phyloP scores from a whole-genome alignment of 2,329 filamentous ascomycete species.

The Fusarium poae region DNA sequence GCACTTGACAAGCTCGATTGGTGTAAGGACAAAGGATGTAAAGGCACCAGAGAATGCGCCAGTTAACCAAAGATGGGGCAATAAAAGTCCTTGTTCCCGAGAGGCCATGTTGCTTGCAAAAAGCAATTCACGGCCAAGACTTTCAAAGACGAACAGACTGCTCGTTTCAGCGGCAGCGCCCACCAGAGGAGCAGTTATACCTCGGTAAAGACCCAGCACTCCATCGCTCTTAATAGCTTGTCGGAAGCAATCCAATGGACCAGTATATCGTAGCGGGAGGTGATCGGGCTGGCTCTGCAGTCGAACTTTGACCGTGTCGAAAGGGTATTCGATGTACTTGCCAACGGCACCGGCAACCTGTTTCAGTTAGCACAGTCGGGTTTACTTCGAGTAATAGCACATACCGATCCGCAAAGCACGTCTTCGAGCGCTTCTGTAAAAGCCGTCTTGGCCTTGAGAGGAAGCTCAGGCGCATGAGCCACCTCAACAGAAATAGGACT shows the following conservation, averaged over 20 bases:
- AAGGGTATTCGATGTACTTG: conserved; percentile 98
- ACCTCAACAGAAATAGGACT: conserved; percentile 50
- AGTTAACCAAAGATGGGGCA: conserved; percentile 81
- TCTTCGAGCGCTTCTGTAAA: conserved; percentile 82
- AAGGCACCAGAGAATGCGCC: conserved; percentile 90
- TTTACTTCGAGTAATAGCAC: conserved; percentile 49
- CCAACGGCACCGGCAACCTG: conserved; percentile 87
- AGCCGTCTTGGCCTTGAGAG: conserved; percentile 56
- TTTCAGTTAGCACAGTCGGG: conserved; percentile 6
- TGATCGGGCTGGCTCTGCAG: conserved; percentile 94
- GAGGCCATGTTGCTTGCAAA: conserved; percentile 65
- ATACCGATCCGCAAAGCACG: conserved; percentile 86
- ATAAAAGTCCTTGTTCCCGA: conserved; percentile 72
- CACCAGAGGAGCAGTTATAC: conserved; percentile 89
- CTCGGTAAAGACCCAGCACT: conserved; percentile 86
- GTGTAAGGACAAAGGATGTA: conserved; percentile 91
- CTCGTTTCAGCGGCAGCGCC: conserved; percentile 94
- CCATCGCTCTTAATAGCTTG: conserved; percentile 86
- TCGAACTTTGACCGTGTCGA: conserved; percentile 97
- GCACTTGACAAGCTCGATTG: conserved; percentile 97
- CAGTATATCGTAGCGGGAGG: conserved; percentile 83
- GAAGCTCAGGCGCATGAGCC: conserved; percentile 45
- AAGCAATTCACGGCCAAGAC: conserved; percentile 75
- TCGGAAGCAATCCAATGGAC: conserved; percentile 92
- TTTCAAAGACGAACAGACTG: conserved; percentile 92